Evolutionary conservation across 1,139 yeast species (phyloP), one percentile per base, ranked within the genome.

Genomic region (Kodamaea anthophila): DNA sequence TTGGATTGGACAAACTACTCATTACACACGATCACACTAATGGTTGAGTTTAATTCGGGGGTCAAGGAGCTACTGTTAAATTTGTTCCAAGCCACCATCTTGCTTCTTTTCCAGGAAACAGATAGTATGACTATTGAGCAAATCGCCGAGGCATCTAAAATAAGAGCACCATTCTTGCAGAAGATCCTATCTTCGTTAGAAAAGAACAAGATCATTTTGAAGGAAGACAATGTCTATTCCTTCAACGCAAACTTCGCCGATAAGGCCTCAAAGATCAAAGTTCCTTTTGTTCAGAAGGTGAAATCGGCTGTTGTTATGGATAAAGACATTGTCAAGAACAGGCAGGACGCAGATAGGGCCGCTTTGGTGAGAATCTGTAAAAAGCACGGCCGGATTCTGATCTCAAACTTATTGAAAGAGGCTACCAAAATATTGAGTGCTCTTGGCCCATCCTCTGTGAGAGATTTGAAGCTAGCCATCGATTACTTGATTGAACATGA

Each of bases 81-180:
- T 37, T 38, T 65, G 23, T 47, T 60, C 10, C 73, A 66, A 40
- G 70, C 70, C 0, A 39, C 49, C 2, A 50, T 65, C 0, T 40
- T 65, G 2, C 34, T 58, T 11, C 33, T 55, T 13, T 65, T 63
- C 33, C 55, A 57, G 22, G 50, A 51, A 0, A 15, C 23, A 2
- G 51, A 55, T 9, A 18, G 19, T 4, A 42, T 46, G 18, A 35
- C 35, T 0, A 33, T 53, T 9, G 28, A 36, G 0, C 52, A 57
- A 18, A 36, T 66, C 3, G 35, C 33, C 1, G 28, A 33, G 2
- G 11, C 18, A 2, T 56, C 65, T 2, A 44, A 49, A n/a, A 50
- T 65, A 30, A 60, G 53, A 10, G 35, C 36, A 1, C 44, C 39
- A 24, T 43, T 61, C 9, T 41, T 64, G 10, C 42, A 34, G 15